These are phyloP conservation scores for Metschnikowia santaceciliae DNA, from an alignment of 805 yeast species.

Conservation along the genomic window DNA sequence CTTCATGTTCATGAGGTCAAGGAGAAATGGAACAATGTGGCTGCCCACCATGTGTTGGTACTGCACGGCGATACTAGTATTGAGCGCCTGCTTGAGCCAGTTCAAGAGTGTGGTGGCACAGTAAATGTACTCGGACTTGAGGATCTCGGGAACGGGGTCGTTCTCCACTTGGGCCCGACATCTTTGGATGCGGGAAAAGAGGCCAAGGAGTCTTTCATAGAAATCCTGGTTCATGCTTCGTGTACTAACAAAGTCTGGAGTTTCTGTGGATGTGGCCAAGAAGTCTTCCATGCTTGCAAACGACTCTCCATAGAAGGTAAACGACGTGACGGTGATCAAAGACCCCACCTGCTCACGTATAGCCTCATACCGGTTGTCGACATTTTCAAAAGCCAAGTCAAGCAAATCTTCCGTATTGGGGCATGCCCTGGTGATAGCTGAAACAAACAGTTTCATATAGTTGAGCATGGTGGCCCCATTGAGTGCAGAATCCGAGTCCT, in stretches of 20 bases:
- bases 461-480: conserved; percentile 58
- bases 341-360: conserved; percentile 69
- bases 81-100: conserved; percentile 53
- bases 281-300: conserved; percentile 36
- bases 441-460: conserved; percentile 49
- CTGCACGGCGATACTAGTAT: conserved; percentile 50
- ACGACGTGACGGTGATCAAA: conserved; percentile 46
- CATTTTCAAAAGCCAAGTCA: conserved; percentile 42
- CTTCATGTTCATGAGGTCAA: conserved; percentile 60
- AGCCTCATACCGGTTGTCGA: conserved; percentile 66
- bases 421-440: conserved; percentile 52
- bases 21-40: conserved; percentile 64
- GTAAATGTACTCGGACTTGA: conserved; percentile 58
- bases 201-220: conserved; percentile 32
- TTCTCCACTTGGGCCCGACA: conserved; percentile 36
- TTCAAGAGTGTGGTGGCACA: conserved; percentile 60
- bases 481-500: conserved; percentile 57
- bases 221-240: conserved; percentile 21
- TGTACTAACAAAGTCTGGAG: conserved; percentile 6
- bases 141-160: conserved; percentile 50
- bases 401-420: conserved; percentile 45
- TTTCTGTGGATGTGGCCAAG: conserved; percentile 28
- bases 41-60: conserved; percentile 47
- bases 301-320: conserved; percentile 41
- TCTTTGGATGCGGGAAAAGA: conserved; percentile 41